These are phyloP conservation scores for Ceratobasidium sp. DNA, from an alignment of 1,284 basidiomycete genomes.

Conservation along the genomic window DNA sequence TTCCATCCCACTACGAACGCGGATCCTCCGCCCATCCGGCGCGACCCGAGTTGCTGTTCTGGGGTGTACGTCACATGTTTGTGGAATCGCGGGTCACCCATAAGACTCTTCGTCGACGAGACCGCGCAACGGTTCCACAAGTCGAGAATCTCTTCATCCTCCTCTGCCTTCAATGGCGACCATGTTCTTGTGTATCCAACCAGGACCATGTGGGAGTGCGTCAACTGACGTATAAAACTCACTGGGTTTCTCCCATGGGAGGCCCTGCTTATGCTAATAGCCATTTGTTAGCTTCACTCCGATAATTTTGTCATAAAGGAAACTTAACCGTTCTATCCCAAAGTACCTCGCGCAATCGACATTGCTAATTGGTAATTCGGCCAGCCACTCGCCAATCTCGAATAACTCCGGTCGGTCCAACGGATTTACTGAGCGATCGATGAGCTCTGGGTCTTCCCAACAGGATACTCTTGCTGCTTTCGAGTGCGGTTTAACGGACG, in stretches of 20 bases:
- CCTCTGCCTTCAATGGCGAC: constrained; percentile 50
- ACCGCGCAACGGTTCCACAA: constrained; percentile 56
- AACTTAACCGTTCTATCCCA: constrained; percentile 3
- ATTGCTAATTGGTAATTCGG: background rate
- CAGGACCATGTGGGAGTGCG: constrained; percentile 50
- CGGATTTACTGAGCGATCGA: background rate
- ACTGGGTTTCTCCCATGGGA: constrained; percentile 50
- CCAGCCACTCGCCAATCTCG: background rate
- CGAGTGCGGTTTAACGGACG: background rate
- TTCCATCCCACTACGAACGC: constrained; percentile 25
- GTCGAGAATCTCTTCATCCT: constrained; percentile 52
- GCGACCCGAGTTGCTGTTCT: background rate
- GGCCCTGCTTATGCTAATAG: constrained; percentile 1
- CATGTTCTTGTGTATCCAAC: constrained; percentile 52
- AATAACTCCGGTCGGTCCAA: background rate
- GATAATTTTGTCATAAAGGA: too few species aligned
- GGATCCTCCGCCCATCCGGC: background rate
- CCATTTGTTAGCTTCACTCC: background rate
- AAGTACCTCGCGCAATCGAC: background rate
- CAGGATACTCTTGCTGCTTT: background rate
- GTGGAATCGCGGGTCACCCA: constrained; percentile 33
- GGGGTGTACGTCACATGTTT: constrained; percentile 34
- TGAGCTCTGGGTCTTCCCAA: background rate
- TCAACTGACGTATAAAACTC: constrained; percentile 51
- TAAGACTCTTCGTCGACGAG: constrained; percentile 54